Evolutionary conservation across 352 stramenopile genomes (phyloP), one percentile per base, ranked within the genome.

Genomic region (Phytophthora sansomeana): DNA sequence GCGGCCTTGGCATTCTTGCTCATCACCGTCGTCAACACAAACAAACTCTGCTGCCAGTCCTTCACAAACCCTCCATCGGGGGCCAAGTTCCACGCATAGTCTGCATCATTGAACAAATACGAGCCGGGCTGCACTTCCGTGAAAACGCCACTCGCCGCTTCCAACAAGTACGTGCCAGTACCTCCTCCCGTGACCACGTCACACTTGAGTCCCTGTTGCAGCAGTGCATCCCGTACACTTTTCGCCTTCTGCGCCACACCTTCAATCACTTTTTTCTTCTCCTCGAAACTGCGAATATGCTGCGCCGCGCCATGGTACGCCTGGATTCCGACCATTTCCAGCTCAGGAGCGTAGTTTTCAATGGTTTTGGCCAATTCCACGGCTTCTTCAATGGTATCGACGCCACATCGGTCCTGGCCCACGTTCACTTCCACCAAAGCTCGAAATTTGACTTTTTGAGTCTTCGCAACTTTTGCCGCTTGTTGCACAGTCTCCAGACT

Each of bases 51-150:
- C 52, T 85, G 28, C 80, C 83, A 91, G 29, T 85, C 65, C 5
- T 64, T 60, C 10, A 85, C 78, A 14, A 63, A 56, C 17, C 70
- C 33, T 24, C 80, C 82, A 58, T 82, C 67, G 13, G 64, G 43
- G n/a, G 57, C 77, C 1, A 80, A 36, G 42, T 93, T 94, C 29
- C 69, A 59, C 3, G 77, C 69, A 53, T 94, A 93, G 67, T 93
- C 82, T 24, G 75, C 80, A 63, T 94, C 86, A 62, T 89, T 91
- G 67, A 94, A 90, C 21, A 91, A 61, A 64, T 90, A 94, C 49
- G 81, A 91, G 3, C 86, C 86, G 0, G 86, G 86, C 68, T 94
- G 84, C 48, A 94, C 77, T 53, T 94, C 86, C 0, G 80, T 92
- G 52, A 92, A 93, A 16, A 90, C 74, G 19, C 78, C 81, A 43